Percentiles rank a stretch among this genome's conserved stretches.
phyloP scores from a whole-genome alignment of 371 early-diverging fungal genomes.

The Batkoa obscura region DNA sequence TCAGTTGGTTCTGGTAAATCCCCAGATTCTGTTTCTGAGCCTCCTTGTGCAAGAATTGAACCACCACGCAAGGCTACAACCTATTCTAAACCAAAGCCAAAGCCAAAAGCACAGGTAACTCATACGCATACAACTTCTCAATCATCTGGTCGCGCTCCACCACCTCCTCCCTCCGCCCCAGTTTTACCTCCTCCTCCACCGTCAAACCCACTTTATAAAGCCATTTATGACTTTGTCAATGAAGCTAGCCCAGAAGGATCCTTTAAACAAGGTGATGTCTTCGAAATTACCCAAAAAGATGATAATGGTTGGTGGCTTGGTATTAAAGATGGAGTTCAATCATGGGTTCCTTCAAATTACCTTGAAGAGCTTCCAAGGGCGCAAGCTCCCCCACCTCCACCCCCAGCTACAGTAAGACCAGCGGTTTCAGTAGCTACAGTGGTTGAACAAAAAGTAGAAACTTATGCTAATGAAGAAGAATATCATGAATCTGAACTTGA shows the following conservation, averaged over 20 bases:
- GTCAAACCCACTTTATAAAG: constrained; percentile 38
- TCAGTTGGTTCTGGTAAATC: constrained; percentile 46
- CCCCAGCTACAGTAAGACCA: constrained; percentile 18
- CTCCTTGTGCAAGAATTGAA: constrained; percentile 32
- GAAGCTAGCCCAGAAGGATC: constrained; percentile 42
- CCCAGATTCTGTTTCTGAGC: constrained; percentile 27
- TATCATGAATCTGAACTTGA: too few species aligned
- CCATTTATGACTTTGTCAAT: constrained; percentile 48
- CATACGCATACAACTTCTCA: not conserved
- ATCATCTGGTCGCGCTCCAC: constrained; percentile 10
- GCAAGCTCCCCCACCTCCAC: constrained; percentile 30
- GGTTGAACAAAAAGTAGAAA: not conserved
- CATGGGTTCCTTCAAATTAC: constrained; percentile 76
- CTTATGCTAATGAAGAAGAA: too few species aligned
- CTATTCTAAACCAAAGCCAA: constrained; percentile 5
- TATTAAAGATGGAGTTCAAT: constrained; percentile 42
- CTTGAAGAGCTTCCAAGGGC: constrained; percentile 31
- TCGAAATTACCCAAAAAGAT: constrained; percentile 59
- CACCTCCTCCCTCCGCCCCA: constrained; percentile 8
- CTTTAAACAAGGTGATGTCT: constrained; percentile 39
- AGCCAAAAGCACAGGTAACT: constrained; percentile 7
- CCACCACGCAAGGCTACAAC: constrained; percentile 11
- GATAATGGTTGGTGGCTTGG: constrained; percentile 79
- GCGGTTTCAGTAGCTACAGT: not conserved
- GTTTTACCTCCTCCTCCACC: constrained; percentile 40